Evolutionary conservation across 2,329 filamentous ascomycete genomes (phyloP), one percentile per base, ranked within the genome.

Genomic region (Rugonectria rugulosa): DNA sequence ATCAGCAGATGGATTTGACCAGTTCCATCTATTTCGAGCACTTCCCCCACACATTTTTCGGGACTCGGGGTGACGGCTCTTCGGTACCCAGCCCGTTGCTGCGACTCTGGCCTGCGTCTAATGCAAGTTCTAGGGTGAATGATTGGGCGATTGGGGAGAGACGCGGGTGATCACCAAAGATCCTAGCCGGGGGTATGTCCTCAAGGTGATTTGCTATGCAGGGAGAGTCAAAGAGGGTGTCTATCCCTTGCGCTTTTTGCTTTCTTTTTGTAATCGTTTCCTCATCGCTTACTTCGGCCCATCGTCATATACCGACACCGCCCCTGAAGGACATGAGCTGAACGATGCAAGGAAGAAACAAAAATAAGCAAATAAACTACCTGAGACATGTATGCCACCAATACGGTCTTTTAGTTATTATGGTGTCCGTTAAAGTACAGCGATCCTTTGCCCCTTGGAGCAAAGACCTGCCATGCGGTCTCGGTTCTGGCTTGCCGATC

Each of bases 11-110:
- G 19, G n/a, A 36, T 31, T 27, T 53, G 12, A 12, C 40, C 14
- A n/a, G n/a, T n/a, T n/a, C n/a, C n/a, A 27, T 47, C 52, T 55
- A 55, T 55, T 55, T 49, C 52, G 37, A 26, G 52, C 32, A 14
- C 12, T 20, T 17, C 11, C 17, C 51, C 32, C 10, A 23, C 31
- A 31, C 21, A 36, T 17, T 27, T 41, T 20, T 15, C 38, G 36
- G 21, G n/a, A 31, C 37, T 26, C 36, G 37, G 27, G 15, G 40
- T 32, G 29, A 38, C 37, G 46, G 37, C 36, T n/a, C 17, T 29
- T 49, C 37, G 46, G 46, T 24, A 42, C 26, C 42, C 27, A n/a
- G 21, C 31, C 11, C 37, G 34, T 20, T 6, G 7, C n/a, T 37
- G 5, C 21, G 24, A 29, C 17, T 14, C 19, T 14, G 14, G 31